Conservation (phyloP, 2,329 filamentous ascomycete genomes). For the Botrytis deweyae region DNA sequence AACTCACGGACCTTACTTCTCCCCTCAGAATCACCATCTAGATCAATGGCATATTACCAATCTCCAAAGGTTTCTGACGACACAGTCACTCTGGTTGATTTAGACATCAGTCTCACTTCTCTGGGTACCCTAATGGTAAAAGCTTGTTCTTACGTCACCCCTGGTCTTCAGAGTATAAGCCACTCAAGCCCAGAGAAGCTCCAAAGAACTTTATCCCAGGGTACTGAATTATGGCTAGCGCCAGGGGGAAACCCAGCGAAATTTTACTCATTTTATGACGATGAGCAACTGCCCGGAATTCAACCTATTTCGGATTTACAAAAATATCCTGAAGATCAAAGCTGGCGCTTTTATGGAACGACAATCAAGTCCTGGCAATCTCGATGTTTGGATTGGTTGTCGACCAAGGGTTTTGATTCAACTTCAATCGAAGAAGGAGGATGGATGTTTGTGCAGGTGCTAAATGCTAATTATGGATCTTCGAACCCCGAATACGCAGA, state of each 20-base stretch:
- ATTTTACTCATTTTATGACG: constrained; percentile 32
- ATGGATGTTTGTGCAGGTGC: constrained; percentile 39
- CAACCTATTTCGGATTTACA: constrained; percentile 29
- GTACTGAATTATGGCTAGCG: constrained; percentile 37
- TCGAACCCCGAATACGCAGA: constrained; percentile 31
- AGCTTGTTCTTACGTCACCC: constrained; percentile 33
- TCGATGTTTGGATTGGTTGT: constrained; percentile 39
- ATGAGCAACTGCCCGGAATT: constrained; percentile 27
- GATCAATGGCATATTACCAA: constrained; percentile 11
- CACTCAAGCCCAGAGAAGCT: constrained; percentile 13
- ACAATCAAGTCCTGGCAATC: constrained; percentile 37
- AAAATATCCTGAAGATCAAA: constrained; percentile 25
- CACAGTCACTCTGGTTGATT: constrained; percentile 35
- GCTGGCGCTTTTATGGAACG: constrained; percentile 26
- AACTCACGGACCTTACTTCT: constrained; percentile 40
- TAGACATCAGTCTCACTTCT: constrained; percentile 39
- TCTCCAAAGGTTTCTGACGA: constrained; percentile 11
- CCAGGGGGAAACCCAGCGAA: constrained; percentile 39
- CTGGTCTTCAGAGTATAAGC: constrained; percentile 32
- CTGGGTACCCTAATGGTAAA: constrained; percentile 39
- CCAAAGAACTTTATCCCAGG: constrained; percentile 25
- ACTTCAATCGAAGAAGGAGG: constrained; percentile 35
- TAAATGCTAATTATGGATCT: constrained; percentile 30
- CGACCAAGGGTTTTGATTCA: constrained; percentile 35
- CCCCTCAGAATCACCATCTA: constrained; percentile 16